phyloP scores from a whole-genome alignment of 1,284 basidiomycete genomes.

The Cystobasidium pallidum region DNA sequence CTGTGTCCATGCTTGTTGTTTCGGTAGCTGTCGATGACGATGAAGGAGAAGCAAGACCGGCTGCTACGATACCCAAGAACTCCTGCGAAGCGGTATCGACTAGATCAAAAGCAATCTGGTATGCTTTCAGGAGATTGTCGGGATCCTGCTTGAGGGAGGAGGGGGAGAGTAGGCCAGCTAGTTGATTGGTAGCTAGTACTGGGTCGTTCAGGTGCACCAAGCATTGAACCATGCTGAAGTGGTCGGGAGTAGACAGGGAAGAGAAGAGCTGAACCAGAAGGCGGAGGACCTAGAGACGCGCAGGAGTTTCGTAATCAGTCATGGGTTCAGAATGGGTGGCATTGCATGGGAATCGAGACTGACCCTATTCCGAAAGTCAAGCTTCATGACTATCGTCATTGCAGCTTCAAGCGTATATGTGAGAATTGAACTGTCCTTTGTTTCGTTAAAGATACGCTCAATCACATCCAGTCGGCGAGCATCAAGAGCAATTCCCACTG shows the following conservation, averaged over 20 bases:
- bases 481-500: constrained; percentile 90
- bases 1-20: constrained; percentile 39
- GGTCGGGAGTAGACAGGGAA: constrained; percentile 69
- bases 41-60: constrained; percentile 43
- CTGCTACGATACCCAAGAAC: constrained; percentile 72
- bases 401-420: constrained; percentile 89
- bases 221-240: constrained; percentile 79
- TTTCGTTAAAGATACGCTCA: constrained; percentile 61
- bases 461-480: constrained; percentile 83
- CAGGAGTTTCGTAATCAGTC: background rate
- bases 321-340: too few species aligned
- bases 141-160: constrained; percentile 51
- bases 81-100: constrained; percentile 90
- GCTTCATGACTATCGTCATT: constrained; percentile 73
- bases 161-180: constrained; percentile 67
- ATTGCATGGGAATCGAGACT: constrained; percentile 32
- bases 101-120: constrained; percentile 91
- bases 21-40: constrained; percentile 12
- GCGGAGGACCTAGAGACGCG: constrained; percentile 57
- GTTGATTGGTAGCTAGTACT: constrained; percentile 70
- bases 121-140: constrained; percentile 74
- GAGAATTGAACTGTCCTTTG: constrained; percentile 73
- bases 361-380: constrained; percentile 79
- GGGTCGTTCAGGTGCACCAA: constrained; percentile 82
- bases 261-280: constrained; percentile 80